These are phyloP conservation scores for Lodderomyces theae DNA, from an alignment of 1,139 yeast genomes.

Conservation along the genomic window DNA sequence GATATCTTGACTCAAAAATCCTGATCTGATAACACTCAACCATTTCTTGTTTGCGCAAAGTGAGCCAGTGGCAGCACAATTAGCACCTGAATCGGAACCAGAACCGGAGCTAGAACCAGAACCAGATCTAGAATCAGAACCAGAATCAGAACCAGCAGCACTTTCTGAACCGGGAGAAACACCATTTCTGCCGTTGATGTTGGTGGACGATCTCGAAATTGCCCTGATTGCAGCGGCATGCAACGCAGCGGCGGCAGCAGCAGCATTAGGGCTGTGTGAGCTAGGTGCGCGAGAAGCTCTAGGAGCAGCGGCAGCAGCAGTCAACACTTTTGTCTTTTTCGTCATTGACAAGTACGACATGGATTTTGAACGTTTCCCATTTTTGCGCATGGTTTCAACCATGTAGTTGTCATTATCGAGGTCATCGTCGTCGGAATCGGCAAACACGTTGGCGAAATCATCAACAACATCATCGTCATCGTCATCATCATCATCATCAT, in stretches of 20 bases:
- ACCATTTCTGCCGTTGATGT: background rate
- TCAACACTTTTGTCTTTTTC: conserved; percentile 53
- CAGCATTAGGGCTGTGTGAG: conserved; percentile 58
- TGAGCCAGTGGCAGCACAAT: conserved; percentile 23
- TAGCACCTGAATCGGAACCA: too few relatives aligned
- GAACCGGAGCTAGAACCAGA: conserved; percentile 19
- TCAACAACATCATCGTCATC: conserved; percentile 39
- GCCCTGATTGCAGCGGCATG: conserved; percentile 69
- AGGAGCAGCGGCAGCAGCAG: conserved; percentile 86
- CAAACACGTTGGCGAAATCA: conserved; percentile 41
- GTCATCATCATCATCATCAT: conserved; percentile 22
- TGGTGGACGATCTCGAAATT: conserved; percentile 24
- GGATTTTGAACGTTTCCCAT: conserved; percentile 61
- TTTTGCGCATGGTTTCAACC: conserved; percentile 33
- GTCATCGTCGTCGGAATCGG: conserved; percentile 35
- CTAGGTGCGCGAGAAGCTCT: conserved; percentile 63
- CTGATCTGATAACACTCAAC: conserved; percentile 69
- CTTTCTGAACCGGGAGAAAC: background rate
- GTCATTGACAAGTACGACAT: conserved; percentile 51
- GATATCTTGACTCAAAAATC: conserved; percentile 71
- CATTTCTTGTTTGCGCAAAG: conserved; percentile 48
- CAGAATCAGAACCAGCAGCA: conserved; percentile 12
- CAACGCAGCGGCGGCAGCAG: conserved; percentile 71
- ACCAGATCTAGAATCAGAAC: conserved; percentile 9
- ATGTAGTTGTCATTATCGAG: conserved; percentile 26